These are phyloP conservation scores for Albatrellus ellisii DNA, from an alignment of 768 basidiomycete species.

Conservation along the genomic window DNA sequence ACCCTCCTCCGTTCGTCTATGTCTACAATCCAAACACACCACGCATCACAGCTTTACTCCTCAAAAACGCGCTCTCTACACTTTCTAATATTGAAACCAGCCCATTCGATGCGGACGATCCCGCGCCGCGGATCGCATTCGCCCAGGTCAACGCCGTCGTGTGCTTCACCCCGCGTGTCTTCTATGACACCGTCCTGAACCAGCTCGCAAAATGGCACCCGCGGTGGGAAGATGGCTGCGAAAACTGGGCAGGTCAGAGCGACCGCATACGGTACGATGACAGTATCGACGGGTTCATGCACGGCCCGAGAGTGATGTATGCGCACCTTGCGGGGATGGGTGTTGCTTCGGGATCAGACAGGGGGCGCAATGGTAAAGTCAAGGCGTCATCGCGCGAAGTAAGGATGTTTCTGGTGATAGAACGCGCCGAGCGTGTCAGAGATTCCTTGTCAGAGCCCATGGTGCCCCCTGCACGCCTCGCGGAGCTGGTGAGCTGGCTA, in stretches of 20 bases:
- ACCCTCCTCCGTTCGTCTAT: conserved; percentile 55
- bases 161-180: conserved; percentile 46
- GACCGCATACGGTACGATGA: conserved; percentile 42
- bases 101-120: conserved; percentile 2
- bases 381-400: conserved; percentile 3
- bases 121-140: conserved; percentile 21
- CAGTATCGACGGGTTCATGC: conserved; percentile 55
- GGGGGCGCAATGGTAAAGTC: neutral
- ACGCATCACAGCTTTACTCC: conserved; percentile 30
- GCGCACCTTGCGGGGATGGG: conserved; percentile 9
- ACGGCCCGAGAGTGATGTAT: conserved; percentile 38
- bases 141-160: conserved; percentile 41
- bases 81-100: conserved; percentile 14
- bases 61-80: conserved; percentile 24
- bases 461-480: conserved; percentile 56
- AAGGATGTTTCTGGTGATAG: conserved; percentile 48
- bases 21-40: conserved; percentile 43
- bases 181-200: conserved; percentile 59
- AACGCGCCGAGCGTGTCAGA: conserved; percentile 54
- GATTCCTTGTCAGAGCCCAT: conserved; percentile 50
- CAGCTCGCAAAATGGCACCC: conserved; percentile 40
- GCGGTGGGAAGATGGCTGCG: conserved; percentile 47
- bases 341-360: neutral
- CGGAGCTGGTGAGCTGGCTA: conserved; percentile 44
- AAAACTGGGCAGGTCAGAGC: conserved; percentile 36